These are phyloP conservation scores for Tricharina praecox DNA, from an alignment of 495 filamentous ascomycete species.

Conservation along the genomic window DNA sequence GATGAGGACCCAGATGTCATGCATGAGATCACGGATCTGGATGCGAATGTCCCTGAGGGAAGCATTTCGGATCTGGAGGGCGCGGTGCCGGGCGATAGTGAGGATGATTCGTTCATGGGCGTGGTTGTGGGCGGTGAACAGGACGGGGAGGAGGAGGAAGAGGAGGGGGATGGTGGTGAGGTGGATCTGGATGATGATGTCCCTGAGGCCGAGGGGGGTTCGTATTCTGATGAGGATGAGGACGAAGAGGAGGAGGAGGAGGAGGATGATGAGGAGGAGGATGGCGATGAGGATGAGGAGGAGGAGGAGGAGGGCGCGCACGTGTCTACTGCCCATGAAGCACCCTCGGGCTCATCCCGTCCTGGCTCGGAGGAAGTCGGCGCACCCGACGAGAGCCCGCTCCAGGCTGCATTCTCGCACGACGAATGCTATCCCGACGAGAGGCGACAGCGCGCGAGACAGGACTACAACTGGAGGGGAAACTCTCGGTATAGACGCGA, in stretches of 20 bases:
- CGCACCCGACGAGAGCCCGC: slow-evolving; percentile 23
- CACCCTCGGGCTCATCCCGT: background rate
- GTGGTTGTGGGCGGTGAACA: slow-evolving; percentile 15
- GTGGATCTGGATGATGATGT: slow-evolving; percentile 16
- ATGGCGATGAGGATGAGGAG: slow-evolving; percentile 10
- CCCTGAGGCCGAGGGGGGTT: slow-evolving; percentile 17
- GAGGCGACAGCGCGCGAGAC: slow-evolving; percentile 8
- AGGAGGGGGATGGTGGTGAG: slow-evolving; percentile 12
- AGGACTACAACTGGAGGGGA: slow-evolving; percentile 14
- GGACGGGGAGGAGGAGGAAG: slow-evolving; percentile 21
- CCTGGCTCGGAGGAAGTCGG: background rate
- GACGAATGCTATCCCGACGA: slow-evolving; percentile 21
- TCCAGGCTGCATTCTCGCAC: slow-evolving; percentile 25
- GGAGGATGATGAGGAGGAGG: slow-evolving; percentile 20
- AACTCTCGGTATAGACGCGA: background rate
- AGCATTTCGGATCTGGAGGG: slow-evolving; percentile 7
- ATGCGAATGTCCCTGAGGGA: slow-evolving; percentile 22
- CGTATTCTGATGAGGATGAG: slow-evolving; percentile 27
- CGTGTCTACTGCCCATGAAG: slow-evolving; percentile 21
- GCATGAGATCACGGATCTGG: slow-evolving; percentile 18
- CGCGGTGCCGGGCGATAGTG: slow-evolving; percentile 15
- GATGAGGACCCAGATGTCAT: slow-evolving; percentile 24
- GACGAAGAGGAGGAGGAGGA: slow-evolving; percentile 31
- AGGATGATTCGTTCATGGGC: slow-evolving; percentile 21
- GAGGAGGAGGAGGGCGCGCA: slow-evolving; percentile 15